phyloP scores from a whole-genome alignment of 495 filamentous ascomycete genomes.

The Talaromyces stipitatus region DNA sequence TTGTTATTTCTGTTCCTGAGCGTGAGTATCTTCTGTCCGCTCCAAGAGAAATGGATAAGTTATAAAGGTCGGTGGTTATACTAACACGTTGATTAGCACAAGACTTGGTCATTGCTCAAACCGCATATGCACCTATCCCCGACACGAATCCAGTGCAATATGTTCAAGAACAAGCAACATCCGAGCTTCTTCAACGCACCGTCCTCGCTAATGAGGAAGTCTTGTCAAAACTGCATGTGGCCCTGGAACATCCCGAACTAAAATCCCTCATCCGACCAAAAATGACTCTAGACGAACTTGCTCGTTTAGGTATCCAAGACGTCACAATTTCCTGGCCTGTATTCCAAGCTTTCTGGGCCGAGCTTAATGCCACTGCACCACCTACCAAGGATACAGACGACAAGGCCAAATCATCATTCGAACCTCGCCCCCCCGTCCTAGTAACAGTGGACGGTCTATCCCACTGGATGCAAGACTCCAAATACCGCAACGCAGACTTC shows the following conservation, averaged over 20 bases:
- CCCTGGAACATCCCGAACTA: constrained; percentile 49
- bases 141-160: constrained; percentile 53
- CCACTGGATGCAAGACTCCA: constrained; percentile 69
- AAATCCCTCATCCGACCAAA: constrained; percentile 49
- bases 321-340: constrained; percentile 69
- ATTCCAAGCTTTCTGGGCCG: constrained; percentile 73
- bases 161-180: constrained; percentile 67
- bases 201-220: constrained; percentile 62
- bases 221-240: constrained; percentile 49
- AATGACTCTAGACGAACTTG: constrained; percentile 59
- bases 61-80: not conserved
- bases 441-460: constrained; percentile 70
- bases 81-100: constrained; percentile 48
- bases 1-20: constrained; percentile 88
- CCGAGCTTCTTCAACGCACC: constrained; percentile 63
- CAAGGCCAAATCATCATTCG: constrained; percentile 22
- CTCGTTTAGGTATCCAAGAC: constrained; percentile 63
- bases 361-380: constrained; percentile 57
- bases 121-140: constrained; percentile 68
- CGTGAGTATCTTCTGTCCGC: constrained; percentile 40
- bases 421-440: constrained; percentile 66
- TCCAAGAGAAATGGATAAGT: constrained; percentile 2
- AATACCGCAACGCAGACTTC: constrained; percentile 61
- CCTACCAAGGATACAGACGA: constrained; percentile 6
- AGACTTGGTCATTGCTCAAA: constrained; percentile 70